Evolutionary conservation across 1,284 basidiomycete species (phyloP).

Genomic region (Sporisorium exsertum): DNA sequence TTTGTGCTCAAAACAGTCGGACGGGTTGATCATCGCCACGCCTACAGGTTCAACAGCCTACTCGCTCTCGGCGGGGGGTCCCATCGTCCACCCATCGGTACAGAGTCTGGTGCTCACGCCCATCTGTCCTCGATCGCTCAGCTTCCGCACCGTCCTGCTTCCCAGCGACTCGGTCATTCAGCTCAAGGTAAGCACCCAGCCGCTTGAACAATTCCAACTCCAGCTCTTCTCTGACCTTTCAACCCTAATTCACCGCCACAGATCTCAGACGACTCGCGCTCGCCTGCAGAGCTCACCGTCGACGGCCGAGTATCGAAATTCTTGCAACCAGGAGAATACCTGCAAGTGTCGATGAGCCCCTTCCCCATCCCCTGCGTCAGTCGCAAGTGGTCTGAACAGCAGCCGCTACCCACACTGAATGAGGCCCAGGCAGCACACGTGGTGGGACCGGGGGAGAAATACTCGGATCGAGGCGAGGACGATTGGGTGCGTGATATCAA

Average conservation of each 20-base stretch:
- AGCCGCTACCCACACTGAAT: not conserved
- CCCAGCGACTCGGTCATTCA: constrained; percentile 84
- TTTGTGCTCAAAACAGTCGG: constrained; percentile 72
- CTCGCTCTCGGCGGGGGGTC: constrained; percentile 92
- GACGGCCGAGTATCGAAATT: constrained; percentile 87
- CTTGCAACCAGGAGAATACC: constrained; percentile 83
- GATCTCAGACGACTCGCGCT: constrained; percentile 86
- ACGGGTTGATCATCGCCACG: constrained; percentile 93
- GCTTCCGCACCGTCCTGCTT: constrained; percentile 90
- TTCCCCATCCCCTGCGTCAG: constrained; percentile 85
- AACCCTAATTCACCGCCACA: constrained; percentile 64
- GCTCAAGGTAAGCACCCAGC: constrained; percentile 82
- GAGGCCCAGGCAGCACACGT: not conserved
- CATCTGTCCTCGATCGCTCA: constrained; percentile 91
- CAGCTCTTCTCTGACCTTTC: not conserved
- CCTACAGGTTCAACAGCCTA: constrained; percentile 98
- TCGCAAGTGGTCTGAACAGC: constrained; percentile 25
- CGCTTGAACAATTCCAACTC: too few relatives aligned
- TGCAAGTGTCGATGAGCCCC: constrained; percentile 84
- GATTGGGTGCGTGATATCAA: constrained; percentile 98
- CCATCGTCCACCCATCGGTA: constrained; percentile 93
- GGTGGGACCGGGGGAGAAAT: constrained; percentile 36
- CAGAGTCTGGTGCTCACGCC: constrained; percentile 91
- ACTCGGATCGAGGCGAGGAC: constrained; percentile 77
- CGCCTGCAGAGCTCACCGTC: constrained; percentile 89